Base-by-base conservation (phyloP, 441 rosid genomes). In the Bruguiera hainesii region DNA sequence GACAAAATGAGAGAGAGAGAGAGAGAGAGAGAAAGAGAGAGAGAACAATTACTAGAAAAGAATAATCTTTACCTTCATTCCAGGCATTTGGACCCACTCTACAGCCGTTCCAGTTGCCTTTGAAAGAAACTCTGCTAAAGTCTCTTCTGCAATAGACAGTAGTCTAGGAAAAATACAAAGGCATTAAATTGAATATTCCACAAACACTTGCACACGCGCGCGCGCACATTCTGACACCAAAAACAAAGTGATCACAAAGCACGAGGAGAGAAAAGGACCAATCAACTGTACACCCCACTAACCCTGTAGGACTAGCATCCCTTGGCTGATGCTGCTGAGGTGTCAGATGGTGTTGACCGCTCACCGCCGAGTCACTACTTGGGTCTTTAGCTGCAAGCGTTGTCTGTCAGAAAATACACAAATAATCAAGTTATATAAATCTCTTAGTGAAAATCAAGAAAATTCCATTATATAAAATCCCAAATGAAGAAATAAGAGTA, bases 61-160 rank as follows among this genome's bases (percentile, higher is more conserved):
- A 50, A 35, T 20, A 23, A 49, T 63, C 48, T 56, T 75, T 85
- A 92, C 99, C 99, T 96, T 96, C 99, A 93, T 96, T 90, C 99
- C 97, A 89, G 99, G 99, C 97, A 93, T 96, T 86, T 96, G 98
- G 78, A 96, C 94, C 99, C 99, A 93, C 97, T 96, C 99, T 58
- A 96, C 96, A 80, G 99, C 99, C 76, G 98, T 96, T 89, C 99
- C 99, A 88, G 97, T 96, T 76, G 99, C 99, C 99, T 96, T 96
- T 75, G 98, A 95, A 89, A 95, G 95, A 92, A 95, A 95, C 96
- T 95, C 99, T 90, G 99, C 87, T 90, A 95, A 90, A 88, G 99
- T 92, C 82, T 96, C 98, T 88, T 96, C 99, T 92, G 99, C 99
- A 89, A 93, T 89, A 91, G 99, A 86, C 98, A 96, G 88, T 82